Conservation (phyloP, 371 early-diverging fungal genomes). For the Batkoa obscura region DNA sequence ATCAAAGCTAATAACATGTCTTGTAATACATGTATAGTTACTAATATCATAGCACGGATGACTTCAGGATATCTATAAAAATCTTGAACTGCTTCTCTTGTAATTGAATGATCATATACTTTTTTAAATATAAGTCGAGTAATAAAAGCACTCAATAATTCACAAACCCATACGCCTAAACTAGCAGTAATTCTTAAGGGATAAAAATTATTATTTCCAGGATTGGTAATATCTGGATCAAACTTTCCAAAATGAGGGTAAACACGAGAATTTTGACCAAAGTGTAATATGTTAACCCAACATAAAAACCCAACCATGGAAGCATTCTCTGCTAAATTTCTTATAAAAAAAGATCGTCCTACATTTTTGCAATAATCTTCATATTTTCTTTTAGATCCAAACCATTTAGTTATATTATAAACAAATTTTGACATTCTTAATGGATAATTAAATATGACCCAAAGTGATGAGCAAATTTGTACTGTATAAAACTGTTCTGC, state of each 20-base stretch:
- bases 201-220: conserved; percentile 19
- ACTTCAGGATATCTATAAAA: conserved; percentile 44
- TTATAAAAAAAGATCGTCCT: conserved; percentile 40
- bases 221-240: conserved; percentile 1
- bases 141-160: conserved; percentile 33
- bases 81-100: conserved; percentile 35
- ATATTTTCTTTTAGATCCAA: conserved; percentile 31
- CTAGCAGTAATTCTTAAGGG: conserved; percentile 34
- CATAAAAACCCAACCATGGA: conserved; percentile 52
- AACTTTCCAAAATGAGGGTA: conserved; percentile 35
- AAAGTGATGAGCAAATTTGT: conserved; percentile 44
- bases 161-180: conserved; percentile 36
- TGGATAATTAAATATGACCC: conserved; percentile 53
- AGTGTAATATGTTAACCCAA: conserved; percentile 47
- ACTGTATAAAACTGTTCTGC: conserved; percentile 37
- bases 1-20: conserved; percentile 46
- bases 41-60: conserved; percentile 40
- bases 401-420: conserved; percentile 21
- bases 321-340: conserved; percentile 52
- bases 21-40: conserved; percentile 49
- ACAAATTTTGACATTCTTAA: conserved; percentile 39
- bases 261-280: conserved; percentile 37
- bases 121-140: conserved; percentile 27
- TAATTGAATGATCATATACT: conserved; percentile 27
- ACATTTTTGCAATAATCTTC: conserved; percentile 41